These are phyloP conservation scores for Oryza rufipogon DNA, from an alignment of 176 grass and related monocot genomes.

Conservation along the genomic window DNA sequence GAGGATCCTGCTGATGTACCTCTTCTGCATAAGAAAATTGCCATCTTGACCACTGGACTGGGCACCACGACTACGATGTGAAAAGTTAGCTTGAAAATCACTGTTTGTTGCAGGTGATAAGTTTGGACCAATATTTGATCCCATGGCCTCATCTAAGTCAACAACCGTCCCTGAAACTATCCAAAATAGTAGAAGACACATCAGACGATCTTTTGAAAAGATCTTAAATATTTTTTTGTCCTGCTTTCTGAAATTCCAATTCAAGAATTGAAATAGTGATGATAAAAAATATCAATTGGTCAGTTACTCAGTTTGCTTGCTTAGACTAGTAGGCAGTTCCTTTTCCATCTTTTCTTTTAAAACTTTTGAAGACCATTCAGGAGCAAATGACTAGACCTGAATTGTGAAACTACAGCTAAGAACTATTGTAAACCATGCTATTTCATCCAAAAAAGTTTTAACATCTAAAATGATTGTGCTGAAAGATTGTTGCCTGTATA, in stretches of 20 bases:
- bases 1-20: conserved; percentile 24
- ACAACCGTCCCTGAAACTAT: conserved; percentile 49
- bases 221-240: conserved; percentile 12
- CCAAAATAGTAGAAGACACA: conserved; percentile 6
- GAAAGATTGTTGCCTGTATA: not conserved
- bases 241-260: not conserved
- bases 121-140: conserved; percentile 54
- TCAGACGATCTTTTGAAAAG: conserved; percentile 20
- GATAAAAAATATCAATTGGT: not conserved
- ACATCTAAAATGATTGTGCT: not conserved
- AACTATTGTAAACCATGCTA: conserved; percentile 6
- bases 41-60: conserved; percentile 32
- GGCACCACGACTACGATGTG: conserved; percentile 25
- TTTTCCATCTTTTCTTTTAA: not conserved
- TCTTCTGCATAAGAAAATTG: conserved; percentile 37
- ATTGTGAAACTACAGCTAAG: not conserved
- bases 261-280: not conserved
- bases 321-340: not conserved
- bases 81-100: conserved; percentile 46
- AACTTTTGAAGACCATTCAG: not conserved
- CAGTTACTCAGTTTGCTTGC: not conserved
- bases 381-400: not conserved
- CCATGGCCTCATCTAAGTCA: conserved; percentile 48
- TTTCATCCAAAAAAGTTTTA: not conserved
- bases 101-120: conserved; percentile 44